Percentiles rank a stretch among this genome's conserved stretches.
These are phyloP conservation scores for Blastocystis sp. DNA, from an alignment of 352 stramenopile species.

Conservation along the genomic window DNA sequence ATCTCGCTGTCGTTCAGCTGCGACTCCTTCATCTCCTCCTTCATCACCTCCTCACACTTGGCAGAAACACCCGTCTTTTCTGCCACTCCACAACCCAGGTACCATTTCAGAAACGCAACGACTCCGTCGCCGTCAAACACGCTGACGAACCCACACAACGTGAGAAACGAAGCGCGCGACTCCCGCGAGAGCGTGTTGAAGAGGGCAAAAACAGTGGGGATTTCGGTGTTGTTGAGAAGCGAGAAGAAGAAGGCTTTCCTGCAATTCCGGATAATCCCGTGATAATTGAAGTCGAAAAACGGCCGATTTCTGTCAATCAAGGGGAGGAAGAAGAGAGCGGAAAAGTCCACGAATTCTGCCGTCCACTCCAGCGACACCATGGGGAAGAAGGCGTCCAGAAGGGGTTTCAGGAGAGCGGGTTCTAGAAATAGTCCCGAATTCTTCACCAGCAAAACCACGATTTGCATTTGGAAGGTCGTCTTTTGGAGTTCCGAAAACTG, in stretches of 20 bases:
- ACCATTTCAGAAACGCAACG: background rate
- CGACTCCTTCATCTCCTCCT: background rate
- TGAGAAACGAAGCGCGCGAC: background rate
- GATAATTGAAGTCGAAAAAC: conserved; percentile 22
- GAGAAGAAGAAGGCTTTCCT: conserved; percentile 20
- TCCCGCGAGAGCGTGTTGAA: background rate
- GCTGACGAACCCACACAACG: background rate
- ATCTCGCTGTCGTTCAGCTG: background rate
- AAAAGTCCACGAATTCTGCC: conserved; percentile 8
- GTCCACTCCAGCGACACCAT: background rate
- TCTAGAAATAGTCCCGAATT: conserved; percentile 17
- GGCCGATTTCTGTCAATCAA: conserved; percentile 11
- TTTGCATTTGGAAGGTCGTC: background rate
- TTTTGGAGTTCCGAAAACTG: background rate
- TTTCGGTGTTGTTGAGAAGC: background rate
- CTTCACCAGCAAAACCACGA: background rate
- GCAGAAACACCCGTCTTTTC: background rate
- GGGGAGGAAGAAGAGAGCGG: background rate
- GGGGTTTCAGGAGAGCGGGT: background rate
- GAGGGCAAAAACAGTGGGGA: conserved; percentile 4
- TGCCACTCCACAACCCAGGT: background rate
- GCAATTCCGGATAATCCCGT: background rate
- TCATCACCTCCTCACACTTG: background rate
- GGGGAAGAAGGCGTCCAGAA: background rate
- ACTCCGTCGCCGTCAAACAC: background rate